Conservation (phyloP, 1,284 basidiomycete species). For the Peniophora sp. region DNA sequence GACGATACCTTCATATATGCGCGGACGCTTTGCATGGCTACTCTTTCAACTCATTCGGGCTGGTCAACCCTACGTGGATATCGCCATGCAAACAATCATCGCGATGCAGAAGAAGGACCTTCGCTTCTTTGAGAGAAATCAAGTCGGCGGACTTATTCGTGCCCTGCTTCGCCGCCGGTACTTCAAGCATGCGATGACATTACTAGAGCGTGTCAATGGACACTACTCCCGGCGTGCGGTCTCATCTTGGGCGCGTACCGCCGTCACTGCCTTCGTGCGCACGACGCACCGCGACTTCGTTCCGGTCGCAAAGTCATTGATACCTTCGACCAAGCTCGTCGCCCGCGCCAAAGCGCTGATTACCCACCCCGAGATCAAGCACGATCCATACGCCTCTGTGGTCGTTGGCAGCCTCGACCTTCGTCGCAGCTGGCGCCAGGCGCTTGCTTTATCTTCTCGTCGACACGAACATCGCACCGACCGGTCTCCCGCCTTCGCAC, state of each 20-base stretch:
- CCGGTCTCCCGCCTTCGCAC: background rate
- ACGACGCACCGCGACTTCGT: background rate
- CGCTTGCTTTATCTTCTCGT: background rate
- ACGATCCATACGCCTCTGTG: background rate
- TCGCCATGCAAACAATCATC: conserved; percentile 21
- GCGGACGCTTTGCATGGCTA: conserved; percentile 29
- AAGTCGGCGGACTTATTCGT: background rate
- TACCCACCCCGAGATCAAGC: background rate
- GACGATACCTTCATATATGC: conserved; percentile 11
- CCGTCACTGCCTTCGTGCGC: background rate
- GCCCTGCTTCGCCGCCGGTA: background rate
- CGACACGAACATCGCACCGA: background rate
- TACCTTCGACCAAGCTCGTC: background rate
- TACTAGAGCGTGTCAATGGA: background rate
- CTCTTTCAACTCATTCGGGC: conserved; percentile 28
- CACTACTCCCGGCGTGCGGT: background rate
- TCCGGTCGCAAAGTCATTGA: background rate
- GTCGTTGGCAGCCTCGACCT: background rate
- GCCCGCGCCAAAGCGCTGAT: background rate
- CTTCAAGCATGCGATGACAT: background rate
- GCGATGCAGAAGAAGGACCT: conserved; percentile 20
- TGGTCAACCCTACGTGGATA: conserved; percentile 19
- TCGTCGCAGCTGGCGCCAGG: background rate
- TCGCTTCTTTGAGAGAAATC: conserved; percentile 25
- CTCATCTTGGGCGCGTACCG: background rate